Evolutionary conservation across 176 grass and related monocot genomes (phyloP).

Genomic region (Miscanthus lutarioriparius): DNA sequence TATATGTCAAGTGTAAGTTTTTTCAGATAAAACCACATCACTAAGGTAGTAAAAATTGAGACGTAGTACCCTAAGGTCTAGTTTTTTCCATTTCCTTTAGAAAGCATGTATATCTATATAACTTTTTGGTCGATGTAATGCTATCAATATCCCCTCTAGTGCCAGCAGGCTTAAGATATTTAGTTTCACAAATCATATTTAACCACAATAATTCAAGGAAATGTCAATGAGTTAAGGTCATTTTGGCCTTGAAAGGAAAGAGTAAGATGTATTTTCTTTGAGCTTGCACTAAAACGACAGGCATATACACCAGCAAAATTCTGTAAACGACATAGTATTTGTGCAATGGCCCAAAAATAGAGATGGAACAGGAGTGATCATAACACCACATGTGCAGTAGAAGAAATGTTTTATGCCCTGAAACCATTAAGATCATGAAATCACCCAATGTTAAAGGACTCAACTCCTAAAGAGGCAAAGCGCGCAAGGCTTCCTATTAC

Average conservation of each 20-base stretch:
- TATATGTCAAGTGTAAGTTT: slow-evolving; percentile 9
- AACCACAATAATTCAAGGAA: background rate
- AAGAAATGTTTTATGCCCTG: background rate
- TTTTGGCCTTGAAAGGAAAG: background rate
- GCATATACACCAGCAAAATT: slow-evolving; percentile 1
- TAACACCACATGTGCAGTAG: background rate
- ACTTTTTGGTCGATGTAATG: background rate
- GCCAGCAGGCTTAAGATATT: background rate
- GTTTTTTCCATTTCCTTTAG: background rate
- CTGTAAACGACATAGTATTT: background rate
- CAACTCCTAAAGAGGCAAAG: background rate
- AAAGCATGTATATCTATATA: background rate
- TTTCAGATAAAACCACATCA: background rate
- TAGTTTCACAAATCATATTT: background rate
- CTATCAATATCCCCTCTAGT: background rate
- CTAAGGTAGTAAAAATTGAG: slow-evolving; percentile 18
- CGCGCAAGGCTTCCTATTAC: background rate
- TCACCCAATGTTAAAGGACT: background rate
- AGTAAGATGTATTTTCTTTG: background rate
- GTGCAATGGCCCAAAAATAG: background rate
- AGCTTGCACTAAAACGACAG: background rate
- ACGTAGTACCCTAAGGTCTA: background rate
- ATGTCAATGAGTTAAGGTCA: background rate
- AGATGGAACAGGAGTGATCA: background rate
- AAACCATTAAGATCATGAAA: background rate